Conservation (phyloP, 1,284 basidiomycete genomes). For the Ceratobasidium theobromae region DNA sequence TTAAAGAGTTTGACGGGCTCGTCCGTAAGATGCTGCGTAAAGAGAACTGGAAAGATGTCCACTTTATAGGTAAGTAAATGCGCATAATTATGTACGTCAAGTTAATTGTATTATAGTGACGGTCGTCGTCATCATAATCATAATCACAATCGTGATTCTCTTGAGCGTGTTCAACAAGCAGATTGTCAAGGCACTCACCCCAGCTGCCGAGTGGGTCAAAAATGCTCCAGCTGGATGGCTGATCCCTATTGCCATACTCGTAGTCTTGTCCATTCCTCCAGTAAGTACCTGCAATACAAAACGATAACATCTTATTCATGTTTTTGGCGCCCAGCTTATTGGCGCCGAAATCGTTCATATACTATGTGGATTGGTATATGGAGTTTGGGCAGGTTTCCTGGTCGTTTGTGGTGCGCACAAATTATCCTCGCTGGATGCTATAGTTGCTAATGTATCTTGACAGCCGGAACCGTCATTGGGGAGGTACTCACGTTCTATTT, state of each 20-base stretch:
- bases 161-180: neutral
- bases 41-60: neutral
- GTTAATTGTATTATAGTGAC: neutral
- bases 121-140: neutral
- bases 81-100: neutral
- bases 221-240: constrained; percentile 6
- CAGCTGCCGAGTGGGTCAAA: constrained; percentile 7
- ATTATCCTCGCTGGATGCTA: neutral
- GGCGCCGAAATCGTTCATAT: constrained; percentile 18
- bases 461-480: constrained; percentile 5
- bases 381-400: neutral
- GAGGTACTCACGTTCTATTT: constrained; percentile 12
- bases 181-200: constrained; percentile 7
- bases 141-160: neutral
- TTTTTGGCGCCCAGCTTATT: neutral
- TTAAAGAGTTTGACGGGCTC: neutral
- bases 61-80: neutral
- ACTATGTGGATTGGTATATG: constrained; percentile 13
- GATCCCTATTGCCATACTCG: constrained; percentile 15
- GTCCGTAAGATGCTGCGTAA: neutral
- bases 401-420: neutral
- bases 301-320: neutral
- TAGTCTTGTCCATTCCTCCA: constrained; percentile 16
- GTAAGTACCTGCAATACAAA: neutral
- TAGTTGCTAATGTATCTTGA: neutral